These are phyloP conservation scores for Pseudonitzschia multistriata DNA, from an alignment of 108 stramenopile genomes.

Conservation along the genomic window DNA sequence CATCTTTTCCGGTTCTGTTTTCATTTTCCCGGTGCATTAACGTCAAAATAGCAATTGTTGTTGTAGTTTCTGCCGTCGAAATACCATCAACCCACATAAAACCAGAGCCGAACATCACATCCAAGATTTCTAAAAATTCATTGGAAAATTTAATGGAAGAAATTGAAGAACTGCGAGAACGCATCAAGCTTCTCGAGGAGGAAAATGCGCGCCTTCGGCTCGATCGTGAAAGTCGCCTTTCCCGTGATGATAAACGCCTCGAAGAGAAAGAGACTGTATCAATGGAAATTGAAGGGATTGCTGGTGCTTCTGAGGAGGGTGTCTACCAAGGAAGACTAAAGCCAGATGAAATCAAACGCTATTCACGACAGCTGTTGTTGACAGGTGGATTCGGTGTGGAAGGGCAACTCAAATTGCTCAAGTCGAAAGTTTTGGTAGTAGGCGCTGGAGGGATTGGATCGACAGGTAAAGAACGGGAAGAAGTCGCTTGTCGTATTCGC, in stretches of 20 bases:
- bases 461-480: conserved; percentile 22
- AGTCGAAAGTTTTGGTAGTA: conserved; percentile 67
- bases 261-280: not conserved
- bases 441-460: conserved; percentile 89
- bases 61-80: too few species aligned
- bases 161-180: conserved; percentile 10
- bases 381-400: conserved; percentile 74
- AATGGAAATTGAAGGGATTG: not conserved
- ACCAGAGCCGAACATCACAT: too few species aligned
- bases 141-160: not conserved
- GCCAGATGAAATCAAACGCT: conserved; percentile 65
- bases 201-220: conserved; percentile 8
- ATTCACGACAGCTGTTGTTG: conserved; percentile 77
- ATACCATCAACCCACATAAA: too few species aligned
- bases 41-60: too few species aligned
- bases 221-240: not conserved
- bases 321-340: conserved; percentile 3
- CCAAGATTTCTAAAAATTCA: not conserved
- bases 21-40: too few species aligned
- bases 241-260: not conserved
- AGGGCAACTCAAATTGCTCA: conserved; percentile 69
- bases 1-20: too few species aligned
- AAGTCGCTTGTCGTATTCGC: too few species aligned
- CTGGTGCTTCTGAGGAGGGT: not conserved
- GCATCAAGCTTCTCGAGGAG: conserved; percentile 12